phyloP scores from a whole-genome alignment of 2,329 filamentous ascomycete species.

The Tolypocladium pustulatum region DNA sequence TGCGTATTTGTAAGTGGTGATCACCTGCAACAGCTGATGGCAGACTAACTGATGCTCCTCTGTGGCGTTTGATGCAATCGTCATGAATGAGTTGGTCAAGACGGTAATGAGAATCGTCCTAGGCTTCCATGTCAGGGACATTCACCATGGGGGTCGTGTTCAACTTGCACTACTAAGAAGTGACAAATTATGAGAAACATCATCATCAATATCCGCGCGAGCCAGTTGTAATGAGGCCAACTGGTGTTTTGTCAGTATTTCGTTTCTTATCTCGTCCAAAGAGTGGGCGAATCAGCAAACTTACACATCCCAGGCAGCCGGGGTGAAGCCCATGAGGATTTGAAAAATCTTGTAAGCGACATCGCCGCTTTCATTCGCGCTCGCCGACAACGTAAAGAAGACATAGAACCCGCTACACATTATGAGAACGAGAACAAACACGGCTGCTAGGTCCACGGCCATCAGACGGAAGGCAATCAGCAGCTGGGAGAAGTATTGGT shows the following conservation, averaged over 20 bases:
- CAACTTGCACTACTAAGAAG: constrained; percentile 68
- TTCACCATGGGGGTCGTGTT: background rate
- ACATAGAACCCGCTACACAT: constrained; percentile 92
- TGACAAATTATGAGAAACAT: constrained; percentile 90
- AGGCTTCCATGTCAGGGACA: background rate
- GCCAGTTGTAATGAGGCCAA: constrained; percentile 63
- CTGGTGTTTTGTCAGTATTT: constrained; percentile 19
- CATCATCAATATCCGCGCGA: constrained; percentile 67
- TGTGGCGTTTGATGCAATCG: constrained; percentile 83
- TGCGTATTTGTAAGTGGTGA: constrained; percentile 14
- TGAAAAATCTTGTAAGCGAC: constrained; percentile 91
- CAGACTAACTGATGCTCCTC: constrained; percentile 65
- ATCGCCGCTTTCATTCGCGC: constrained; percentile 56
- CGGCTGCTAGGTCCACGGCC: constrained; percentile 78
- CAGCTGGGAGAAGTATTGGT: constrained; percentile 90
- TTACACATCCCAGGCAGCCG: constrained; percentile 84
- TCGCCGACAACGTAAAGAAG: constrained; percentile 76
- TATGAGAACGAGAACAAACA: constrained; percentile 75
- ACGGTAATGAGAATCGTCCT: constrained; percentile 88
- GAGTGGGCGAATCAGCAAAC: constrained; percentile 12
- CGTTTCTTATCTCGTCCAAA: background rate
- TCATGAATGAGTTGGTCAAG: constrained; percentile 94
- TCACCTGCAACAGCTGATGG: accelerated
- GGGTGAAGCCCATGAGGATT: constrained; percentile 91
- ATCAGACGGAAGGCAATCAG: constrained; percentile 91